These are phyloP conservation scores for Halenospora varia DNA, from an alignment of 495 filamentous ascomycete genomes.

Conservation along the genomic window DNA sequence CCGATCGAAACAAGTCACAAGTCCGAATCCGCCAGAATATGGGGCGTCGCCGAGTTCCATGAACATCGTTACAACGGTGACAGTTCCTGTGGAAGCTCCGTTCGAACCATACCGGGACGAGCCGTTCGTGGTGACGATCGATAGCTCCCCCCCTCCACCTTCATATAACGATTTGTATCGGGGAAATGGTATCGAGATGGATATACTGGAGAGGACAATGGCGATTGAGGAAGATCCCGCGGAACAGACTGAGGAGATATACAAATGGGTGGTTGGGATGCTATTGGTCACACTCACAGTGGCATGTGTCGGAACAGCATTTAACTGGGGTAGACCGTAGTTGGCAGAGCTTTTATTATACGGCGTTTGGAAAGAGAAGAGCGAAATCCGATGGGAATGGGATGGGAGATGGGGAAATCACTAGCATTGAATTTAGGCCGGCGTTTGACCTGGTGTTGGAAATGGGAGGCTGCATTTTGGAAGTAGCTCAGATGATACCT, in stretches of 20 bases:
- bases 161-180: conserved; percentile 17
- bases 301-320: conserved; percentile 18
- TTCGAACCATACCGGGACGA: conserved; percentile 19
- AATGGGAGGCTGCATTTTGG: background rate
- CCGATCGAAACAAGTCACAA: conserved; percentile 6
- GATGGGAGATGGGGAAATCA: too few species aligned
- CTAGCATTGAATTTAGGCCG: background rate
- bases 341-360: background rate
- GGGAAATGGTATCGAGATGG: conserved; percentile 9
- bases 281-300: conserved; percentile 18
- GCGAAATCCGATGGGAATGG: too few species aligned
- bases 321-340: conserved; percentile 17
- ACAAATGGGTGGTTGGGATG: conserved; percentile 24
- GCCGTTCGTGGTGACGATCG: conserved; percentile 17
- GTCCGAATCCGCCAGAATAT: conserved; percentile 1
- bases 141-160: conserved; percentile 8
- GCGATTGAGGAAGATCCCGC: conserved; percentile 9
- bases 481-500: background rate
- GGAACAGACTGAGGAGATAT: conserved; percentile 20
- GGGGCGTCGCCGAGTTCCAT: background rate
- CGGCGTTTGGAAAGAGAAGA: background rate
- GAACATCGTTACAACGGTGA: background rate
- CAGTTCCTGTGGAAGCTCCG: background rate
- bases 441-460: background rate
- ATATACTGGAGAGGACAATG: conserved; percentile 1